Evolutionary conservation across 2,329 filamentous ascomycete species (phyloP), one percentile per base, ranked within the genome.

Genomic region (Colletotrichum destructivum): DNA sequence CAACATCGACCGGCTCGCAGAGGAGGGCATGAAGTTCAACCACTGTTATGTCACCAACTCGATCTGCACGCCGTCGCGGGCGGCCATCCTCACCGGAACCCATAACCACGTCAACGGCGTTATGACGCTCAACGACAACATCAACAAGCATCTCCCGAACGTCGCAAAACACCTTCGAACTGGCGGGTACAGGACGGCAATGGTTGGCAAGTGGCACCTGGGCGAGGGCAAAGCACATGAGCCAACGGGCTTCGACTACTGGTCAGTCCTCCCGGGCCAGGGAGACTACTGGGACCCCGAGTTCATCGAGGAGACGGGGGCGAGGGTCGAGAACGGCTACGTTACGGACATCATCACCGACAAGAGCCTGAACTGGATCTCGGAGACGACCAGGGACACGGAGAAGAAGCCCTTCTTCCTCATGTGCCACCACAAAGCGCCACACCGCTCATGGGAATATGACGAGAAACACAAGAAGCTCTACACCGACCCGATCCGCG

Each of bases 351-450:
- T 88, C 70, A 88, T 88, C 70, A 87, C 85, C 0, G 82, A 88
- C 68, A 88, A 87, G 76, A 83, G 79, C 31, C 72, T 88, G 6
- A 75, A 82, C 38, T 87, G 80, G 75, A 82, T 87, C 21, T 75
- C 78, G 44, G 57, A 76, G 44, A 69, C 62, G 2, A 74, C 26
- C 3, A 26, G 77, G 13, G 77, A 81, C 23, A 78, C 79, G 9
- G 78, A 80, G 51, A 79, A 79, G 67, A 79, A 79, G 67, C 86
- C 86, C 0, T 88, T 88, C 77, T 88, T 88, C 74, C 74, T 87
- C 54, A 88, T 89, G 87, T 88, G 86, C 75, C 87, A 88, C 73
- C 87, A 89, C 76, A 89, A 89, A 73, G 87, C 87, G 0, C 87
- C 87, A 0, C 87, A 89, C 73, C 81, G 86, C 4, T 83, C 80